phyloP scores from a whole-genome alignment of 202 grass and related monocot genomes.

The Carex sylvatica region DNA sequence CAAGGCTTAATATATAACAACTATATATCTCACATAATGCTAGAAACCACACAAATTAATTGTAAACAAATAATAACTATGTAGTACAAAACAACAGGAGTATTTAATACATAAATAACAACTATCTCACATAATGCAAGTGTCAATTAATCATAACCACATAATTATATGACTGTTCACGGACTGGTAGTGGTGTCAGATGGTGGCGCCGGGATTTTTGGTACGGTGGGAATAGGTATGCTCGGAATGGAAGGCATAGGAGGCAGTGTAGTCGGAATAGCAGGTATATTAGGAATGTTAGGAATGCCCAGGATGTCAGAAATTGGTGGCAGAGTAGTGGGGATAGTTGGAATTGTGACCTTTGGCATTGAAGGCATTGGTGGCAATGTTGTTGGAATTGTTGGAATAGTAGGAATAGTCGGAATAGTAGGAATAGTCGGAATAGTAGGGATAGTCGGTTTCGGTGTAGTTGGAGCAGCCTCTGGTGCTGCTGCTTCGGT shows the following conservation, averaged over 20 bases:
- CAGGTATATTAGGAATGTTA: conserved; percentile 32
- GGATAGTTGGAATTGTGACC: conserved; percentile 29
- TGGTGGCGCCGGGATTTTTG: conserved; percentile 48
- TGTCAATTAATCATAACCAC: conserved; percentile 27
- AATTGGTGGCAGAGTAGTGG: conserved; percentile 40
- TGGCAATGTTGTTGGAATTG: conserved; percentile 46
- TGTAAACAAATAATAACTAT: background rate
- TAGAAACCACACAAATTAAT: background rate
- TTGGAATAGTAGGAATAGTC: background rate
- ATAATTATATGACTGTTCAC: conserved; percentile 46
- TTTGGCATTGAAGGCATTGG: conserved; percentile 46
- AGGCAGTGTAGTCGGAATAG: conserved; percentile 39
- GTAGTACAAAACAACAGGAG: background rate
- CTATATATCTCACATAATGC: background rate
- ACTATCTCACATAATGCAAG: conserved; percentile 12
- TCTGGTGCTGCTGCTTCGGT: conserved; percentile 32
- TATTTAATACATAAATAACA: background rate
- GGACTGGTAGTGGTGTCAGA: conserved; percentile 42
- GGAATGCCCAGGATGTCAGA: conserved; percentile 30
- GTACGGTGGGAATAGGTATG: conserved; percentile 37
- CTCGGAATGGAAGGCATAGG: conserved; percentile 45
- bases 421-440: background rate
- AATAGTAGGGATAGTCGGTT: background rate
- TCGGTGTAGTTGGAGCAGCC: conserved; percentile 25
- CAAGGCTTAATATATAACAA: background rate